Evolutionary conservation across 116 monocot species (phyloP).

Genomic region (Iris pallida): DNA sequence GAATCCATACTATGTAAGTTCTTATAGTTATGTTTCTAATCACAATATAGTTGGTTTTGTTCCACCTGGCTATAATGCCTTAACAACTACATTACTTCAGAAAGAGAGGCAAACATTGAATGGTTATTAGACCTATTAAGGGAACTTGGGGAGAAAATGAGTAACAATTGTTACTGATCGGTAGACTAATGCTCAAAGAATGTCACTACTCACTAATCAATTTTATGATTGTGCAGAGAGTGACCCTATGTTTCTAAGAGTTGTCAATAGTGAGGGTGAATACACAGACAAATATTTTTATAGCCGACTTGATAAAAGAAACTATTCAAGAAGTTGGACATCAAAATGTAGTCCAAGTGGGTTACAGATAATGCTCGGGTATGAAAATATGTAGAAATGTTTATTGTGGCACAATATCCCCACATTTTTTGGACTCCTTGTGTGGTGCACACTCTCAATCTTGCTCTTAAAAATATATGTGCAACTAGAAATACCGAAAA

Average conservation of each 20-base stretch:
- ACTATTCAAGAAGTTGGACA: neutral
- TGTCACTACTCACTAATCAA: slow-evolving; percentile 18
- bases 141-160: slow-evolving; percentile 19
- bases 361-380: neutral
- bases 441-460: neutral
- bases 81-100: slow-evolving; percentile 16
- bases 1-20: slow-evolving; percentile 6
- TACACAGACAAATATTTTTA: neutral
- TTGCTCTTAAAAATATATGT: neutral
- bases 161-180: slow-evolving; percentile 15
- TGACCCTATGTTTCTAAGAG: slow-evolving; percentile 20
- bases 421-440: slow-evolving; percentile 2
- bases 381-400: neutral
- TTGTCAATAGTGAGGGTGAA: slow-evolving; percentile 7
- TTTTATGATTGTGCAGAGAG: slow-evolving; percentile 15
- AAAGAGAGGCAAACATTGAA: slow-evolving; percentile 22
- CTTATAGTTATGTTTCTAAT: neutral
- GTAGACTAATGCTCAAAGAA: slow-evolving; percentile 13
- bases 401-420: neutral
- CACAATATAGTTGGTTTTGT: neutral
- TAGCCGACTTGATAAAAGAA: neutral
- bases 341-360: neutral
- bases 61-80: slow-evolving; percentile 6
- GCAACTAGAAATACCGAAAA: too few relatives aligned
- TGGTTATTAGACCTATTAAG: slow-evolving; percentile 16